phyloP scores from a whole-genome alignment of 768 basidiomycete species.

The Brasilioporus rufonigricans region DNA sequence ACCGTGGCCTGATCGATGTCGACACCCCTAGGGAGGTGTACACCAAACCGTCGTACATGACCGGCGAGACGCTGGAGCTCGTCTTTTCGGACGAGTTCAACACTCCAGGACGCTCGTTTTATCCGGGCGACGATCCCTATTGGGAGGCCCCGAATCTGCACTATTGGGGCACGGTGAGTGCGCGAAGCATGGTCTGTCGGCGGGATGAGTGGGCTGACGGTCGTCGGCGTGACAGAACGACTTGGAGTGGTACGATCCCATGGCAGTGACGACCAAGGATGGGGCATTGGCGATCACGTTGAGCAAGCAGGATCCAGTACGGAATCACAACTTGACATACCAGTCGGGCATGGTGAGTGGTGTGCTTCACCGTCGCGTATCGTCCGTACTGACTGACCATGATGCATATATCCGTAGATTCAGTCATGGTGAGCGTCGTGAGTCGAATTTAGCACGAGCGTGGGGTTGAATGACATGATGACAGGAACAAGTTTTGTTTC shows the following conservation, averaged over 20 bases:
- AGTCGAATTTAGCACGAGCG: neutral
- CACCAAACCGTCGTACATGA: constrained; percentile 39
- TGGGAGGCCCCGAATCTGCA: constrained; percentile 56
- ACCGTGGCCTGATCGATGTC: constrained; percentile 51
- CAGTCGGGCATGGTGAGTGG: constrained; percentile 37
- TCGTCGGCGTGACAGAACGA: constrained; percentile 26
- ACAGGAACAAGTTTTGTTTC: constrained; percentile 74
- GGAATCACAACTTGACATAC: constrained; percentile 49
- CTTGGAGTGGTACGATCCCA: constrained; percentile 62
- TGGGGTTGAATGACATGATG: constrained; percentile 2
- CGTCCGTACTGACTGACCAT: constrained; percentile 26
- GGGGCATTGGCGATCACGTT: constrained; percentile 53
- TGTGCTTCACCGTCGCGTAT: neutral
- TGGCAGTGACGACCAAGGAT: constrained; percentile 45
- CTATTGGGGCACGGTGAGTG: constrained; percentile 61
- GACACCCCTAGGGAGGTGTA: constrained; percentile 49
- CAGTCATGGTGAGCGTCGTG: constrained; percentile 27
- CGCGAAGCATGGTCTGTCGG: no score
- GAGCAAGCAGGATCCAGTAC: constrained; percentile 37
- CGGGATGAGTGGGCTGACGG: constrained; percentile 3
- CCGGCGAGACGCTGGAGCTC: constrained; percentile 40
- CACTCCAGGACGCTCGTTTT: constrained; percentile 65
- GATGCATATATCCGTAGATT: constrained; percentile 17
- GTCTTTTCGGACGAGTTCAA: constrained; percentile 88
- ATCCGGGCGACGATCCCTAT: constrained; percentile 66